Evolutionary conservation across 139 green algal genomes (phyloP).

Genomic region (Ulvella scutata): DNA sequence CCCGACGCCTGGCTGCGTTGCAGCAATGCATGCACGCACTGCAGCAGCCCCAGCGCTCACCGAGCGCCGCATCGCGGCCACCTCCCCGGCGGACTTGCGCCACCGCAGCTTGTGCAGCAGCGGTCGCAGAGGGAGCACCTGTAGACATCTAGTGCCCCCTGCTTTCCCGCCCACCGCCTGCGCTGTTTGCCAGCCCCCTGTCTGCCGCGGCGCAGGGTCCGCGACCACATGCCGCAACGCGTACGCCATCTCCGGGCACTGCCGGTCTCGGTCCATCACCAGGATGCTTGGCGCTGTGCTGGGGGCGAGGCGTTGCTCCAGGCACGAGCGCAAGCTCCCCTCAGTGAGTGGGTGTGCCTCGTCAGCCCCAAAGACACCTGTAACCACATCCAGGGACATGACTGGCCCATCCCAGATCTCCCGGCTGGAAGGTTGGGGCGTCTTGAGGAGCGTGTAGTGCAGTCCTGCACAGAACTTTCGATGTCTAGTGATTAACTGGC

Average conservation of each 20-base stretch:
- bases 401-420: conserved; percentile 30
- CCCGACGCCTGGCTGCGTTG: conserved; percentile 17
- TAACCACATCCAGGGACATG: conserved; percentile 21
- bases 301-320: not conserved
- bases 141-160: not conserved
- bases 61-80: conserved; percentile 38
- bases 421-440: not conserved
- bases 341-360: conserved; percentile 14
- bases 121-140: conserved; percentile 23
- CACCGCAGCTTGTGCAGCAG: conserved; percentile 39
- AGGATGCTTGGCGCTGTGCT: not conserved
- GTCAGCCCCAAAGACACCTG: conserved; percentile 45
- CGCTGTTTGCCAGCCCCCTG: not conserved
- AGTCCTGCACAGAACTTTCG: too few species aligned
- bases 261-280: not conserved
- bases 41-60: conserved; percentile 25
- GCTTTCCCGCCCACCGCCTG: conserved; percentile 6
- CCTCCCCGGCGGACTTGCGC: conserved; percentile 50
- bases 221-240: not conserved
- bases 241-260: not conserved
- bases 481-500: too few species aligned
- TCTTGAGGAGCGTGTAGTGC: not conserved
- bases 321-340: not conserved
- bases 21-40: conserved; percentile 37
- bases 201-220: not conserved